Evolutionary conservation across 805 yeast species (phyloP).

Genomic region (Candida michaelii): DNA sequence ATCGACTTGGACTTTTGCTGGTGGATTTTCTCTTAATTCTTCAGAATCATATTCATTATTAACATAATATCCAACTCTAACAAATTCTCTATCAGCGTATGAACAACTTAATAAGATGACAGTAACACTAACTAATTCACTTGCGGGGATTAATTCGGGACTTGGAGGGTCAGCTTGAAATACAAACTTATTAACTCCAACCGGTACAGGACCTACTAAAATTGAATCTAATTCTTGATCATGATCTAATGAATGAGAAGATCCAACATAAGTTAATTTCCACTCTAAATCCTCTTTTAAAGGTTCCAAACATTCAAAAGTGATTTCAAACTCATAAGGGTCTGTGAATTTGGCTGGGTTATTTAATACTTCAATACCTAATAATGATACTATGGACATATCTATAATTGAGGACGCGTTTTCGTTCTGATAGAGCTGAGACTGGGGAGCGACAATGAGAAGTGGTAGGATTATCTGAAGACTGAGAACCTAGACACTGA

Average conservation of each 20-base stretch:
- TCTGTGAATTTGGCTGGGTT: constrained; percentile 94
- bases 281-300: constrained; percentile 91
- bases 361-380: constrained; percentile 88
- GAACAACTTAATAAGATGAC: constrained; percentile 92
- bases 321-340: constrained; percentile 94
- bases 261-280: constrained; percentile 96
- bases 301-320: constrained; percentile 95
- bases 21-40: constrained; percentile 91
- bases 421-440: neutral
- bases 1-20: constrained; percentile 88
- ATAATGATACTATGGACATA: constrained; percentile 91
- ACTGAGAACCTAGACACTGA: no score
- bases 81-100: constrained; percentile 91
- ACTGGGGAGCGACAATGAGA: no score
- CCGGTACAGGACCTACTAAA: constrained; percentile 98
- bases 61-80: constrained; percentile 95
- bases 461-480: no score
- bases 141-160: constrained; percentile 93
- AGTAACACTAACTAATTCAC: constrained; percentile 92
- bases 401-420: constrained; percentile 7
- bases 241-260: constrained; percentile 89
- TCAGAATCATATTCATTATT: constrained; percentile 95
- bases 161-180: constrained; percentile 96
- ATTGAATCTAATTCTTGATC: constrained; percentile 96
- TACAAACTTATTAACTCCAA: constrained; percentile 90